Base-by-base conservation (phyloP, 2,329 filamentous ascomycete genomes). In the Aspergillus proliferans region DNA sequence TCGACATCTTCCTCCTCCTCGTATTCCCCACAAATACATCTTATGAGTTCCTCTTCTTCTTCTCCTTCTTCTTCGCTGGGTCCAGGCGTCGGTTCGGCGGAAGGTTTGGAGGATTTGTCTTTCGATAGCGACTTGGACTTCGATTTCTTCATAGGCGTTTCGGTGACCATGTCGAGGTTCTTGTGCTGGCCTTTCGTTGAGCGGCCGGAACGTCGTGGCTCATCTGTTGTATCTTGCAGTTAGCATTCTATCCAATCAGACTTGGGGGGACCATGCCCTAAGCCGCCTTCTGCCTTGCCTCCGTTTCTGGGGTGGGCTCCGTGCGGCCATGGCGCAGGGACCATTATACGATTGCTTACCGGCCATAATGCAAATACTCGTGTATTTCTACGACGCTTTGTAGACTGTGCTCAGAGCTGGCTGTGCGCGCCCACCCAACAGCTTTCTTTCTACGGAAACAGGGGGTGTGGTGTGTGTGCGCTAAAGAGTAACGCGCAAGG, bases 131-230 rank as follows among this genome's bases (percentile, higher is more conserved):
- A 58, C 62, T 78, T 79, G 50, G 70, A 63, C 49, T 71, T 73
- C 41, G 66, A 59, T 60, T 75, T 75, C 56, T 76, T 73, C 47
- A 73, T 54, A 5, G 74, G 67, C 14, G 72, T 70, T 43, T 88
- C 86, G 58, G 87, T 80, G 48, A 86, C 49, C 45, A 70, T 78
- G 64, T 95, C 90, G 59, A 89, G 85, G 57, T 87, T 86, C 71
- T 95, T 95, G 71, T 97, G 90, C 63, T 96, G 91, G 66, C 93
- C 93, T 68, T 98, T 98, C 56, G 93, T 98, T 62, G 92, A 90
- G 63, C 93, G 87, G 57, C 93, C 91, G 40, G 93, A 98, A 66
- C 93, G 88, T 69, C 93, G 86, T 51, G 90, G 88, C 80, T 96
- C 92, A 57, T 86, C 83, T 86, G 69, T 57, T 86, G 69, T 30